Evolutionary conservation across 805 yeast genomes (phyloP).

Genomic region (Metahyphopichia silvanorum): DNA sequence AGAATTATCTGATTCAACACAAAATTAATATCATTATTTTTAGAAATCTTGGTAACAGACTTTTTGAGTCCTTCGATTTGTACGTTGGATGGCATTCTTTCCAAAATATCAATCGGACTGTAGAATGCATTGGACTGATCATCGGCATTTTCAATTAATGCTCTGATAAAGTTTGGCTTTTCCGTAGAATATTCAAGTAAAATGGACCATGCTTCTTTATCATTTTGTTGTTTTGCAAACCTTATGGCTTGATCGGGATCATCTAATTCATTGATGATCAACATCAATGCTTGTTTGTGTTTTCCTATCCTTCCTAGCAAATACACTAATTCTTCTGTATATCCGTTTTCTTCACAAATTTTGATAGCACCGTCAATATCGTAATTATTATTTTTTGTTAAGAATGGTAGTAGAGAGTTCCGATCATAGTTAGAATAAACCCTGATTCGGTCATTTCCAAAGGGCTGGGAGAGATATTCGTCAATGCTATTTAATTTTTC

Average conservation of each 20-base stretch:
- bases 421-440: conserved; percentile 65
- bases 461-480: conserved; percentile 48
- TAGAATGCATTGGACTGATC: conserved; percentile 40
- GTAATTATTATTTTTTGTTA: conserved; percentile 59
- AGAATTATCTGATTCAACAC: conserved; percentile 54
- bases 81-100: conserved; percentile 58
- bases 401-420: conserved; percentile 52
- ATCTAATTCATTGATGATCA: conserved; percentile 72
- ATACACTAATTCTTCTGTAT: conserved; percentile 73
- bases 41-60: conserved; percentile 59
- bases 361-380: conserved; percentile 68
- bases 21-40: conserved; percentile 54
- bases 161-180: conserved; percentile 73
- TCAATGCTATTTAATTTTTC: conserved; percentile 57
- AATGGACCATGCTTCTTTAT: conserved; percentile 77
- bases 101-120: conserved; percentile 68
- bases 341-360: conserved; percentile 52
- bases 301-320: conserved; percentile 82
- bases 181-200: conserved; percentile 67
- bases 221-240: conserved; percentile 68
- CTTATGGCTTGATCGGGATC: conserved; percentile 80
- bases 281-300: conserved; percentile 64
- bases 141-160: conserved; percentile 67
- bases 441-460: conserved; percentile 65
- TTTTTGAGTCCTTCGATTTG: conserved; percentile 63